phyloP scores from a whole-genome alignment of 2,329 filamentous ascomycete genomes.

The Aspergillus novofumigatus region DNA sequence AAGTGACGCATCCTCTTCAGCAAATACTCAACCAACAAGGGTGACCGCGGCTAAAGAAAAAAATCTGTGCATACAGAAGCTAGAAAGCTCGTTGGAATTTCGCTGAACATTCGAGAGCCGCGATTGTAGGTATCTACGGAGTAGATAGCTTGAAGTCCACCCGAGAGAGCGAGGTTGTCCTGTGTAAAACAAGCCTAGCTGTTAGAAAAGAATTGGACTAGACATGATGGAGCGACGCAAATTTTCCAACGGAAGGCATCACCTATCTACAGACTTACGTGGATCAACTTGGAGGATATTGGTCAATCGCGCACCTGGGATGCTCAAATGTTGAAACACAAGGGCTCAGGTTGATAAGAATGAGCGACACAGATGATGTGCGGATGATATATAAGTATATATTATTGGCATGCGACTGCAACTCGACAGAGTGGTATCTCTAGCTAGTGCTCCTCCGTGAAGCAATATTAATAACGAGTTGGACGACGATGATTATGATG shows the following conservation, averaged over 20 bases:
- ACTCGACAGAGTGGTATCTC: neutral
- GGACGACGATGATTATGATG: neutral
- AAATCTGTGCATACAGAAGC: neutral
- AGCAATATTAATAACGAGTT: neutral
- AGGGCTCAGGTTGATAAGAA: neutral
- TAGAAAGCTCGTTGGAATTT: neutral
- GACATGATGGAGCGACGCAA: neutral
- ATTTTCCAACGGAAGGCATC: neutral
- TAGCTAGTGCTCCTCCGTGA: neutral
- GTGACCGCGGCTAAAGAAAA: neutral
- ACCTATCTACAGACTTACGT: neutral
- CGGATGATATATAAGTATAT: neutral
- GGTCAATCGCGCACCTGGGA: neutral
- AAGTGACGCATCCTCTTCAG: neutral
- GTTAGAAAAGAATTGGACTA: neutral
- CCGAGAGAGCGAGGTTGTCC: neutral
- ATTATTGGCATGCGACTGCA: neutral
- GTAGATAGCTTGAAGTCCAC: neutral
- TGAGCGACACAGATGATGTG: too few relatives aligned
- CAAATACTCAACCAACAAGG: neutral
- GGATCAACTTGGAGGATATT: neutral
- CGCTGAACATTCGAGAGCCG: neutral
- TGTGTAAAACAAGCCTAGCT: neutral
- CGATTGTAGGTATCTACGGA: neutral
- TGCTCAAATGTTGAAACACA: neutral